Evolutionary conservation across 169 alveolate genomes (phyloP).

Genomic region (Plasmodium chabaudi): DNA sequence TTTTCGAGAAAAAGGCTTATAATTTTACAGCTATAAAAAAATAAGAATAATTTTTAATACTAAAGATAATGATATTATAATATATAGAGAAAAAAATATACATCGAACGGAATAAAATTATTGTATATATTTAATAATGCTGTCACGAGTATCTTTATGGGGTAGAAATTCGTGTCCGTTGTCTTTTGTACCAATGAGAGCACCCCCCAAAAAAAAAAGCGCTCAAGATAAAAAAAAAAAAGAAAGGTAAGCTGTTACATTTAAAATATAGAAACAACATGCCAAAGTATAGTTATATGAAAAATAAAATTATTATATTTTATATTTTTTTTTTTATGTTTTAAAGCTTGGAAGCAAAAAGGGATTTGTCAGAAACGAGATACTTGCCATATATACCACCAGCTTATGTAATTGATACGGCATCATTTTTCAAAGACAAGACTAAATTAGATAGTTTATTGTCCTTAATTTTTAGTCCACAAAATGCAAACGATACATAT

Average conservation of each 20-base stretch:
- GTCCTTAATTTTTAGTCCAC: constrained; percentile 84
- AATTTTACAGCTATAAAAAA: background rate
- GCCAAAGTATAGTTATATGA: background rate
- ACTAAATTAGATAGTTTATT: constrained; percentile 80
- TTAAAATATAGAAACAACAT: background rate
- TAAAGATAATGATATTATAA: background rate
- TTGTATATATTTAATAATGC: constrained; percentile 16
- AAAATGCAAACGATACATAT: constrained; percentile 78
- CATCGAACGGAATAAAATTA: background rate
- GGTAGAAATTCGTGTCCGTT: constrained; percentile 36
- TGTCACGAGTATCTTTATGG: constrained; percentile 49
- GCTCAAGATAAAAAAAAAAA: constrained; percentile 70
- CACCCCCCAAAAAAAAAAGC: constrained; percentile 59
- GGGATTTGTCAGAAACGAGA: constrained; percentile 78
- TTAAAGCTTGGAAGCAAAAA: constrained; percentile 42
- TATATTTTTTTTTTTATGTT: no score
- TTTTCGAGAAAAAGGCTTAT: background rate
- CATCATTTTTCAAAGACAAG: constrained; percentile 80
- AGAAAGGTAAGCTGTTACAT: constrained; percentile 26
- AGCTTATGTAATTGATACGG: constrained; percentile 83
- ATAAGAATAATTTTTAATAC: background rate
- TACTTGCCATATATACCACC: constrained; percentile 87
- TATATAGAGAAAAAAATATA: constrained; percentile 12
- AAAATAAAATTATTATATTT: background rate
- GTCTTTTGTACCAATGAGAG: constrained; percentile 75